A percentile compares a stretch with the other conserved stretches of the same genome.
Evolutionary conservation across 2,329 filamentous ascomycete species (phyloP).

Genomic region (Pseudogymnoascus sp.): DNA sequence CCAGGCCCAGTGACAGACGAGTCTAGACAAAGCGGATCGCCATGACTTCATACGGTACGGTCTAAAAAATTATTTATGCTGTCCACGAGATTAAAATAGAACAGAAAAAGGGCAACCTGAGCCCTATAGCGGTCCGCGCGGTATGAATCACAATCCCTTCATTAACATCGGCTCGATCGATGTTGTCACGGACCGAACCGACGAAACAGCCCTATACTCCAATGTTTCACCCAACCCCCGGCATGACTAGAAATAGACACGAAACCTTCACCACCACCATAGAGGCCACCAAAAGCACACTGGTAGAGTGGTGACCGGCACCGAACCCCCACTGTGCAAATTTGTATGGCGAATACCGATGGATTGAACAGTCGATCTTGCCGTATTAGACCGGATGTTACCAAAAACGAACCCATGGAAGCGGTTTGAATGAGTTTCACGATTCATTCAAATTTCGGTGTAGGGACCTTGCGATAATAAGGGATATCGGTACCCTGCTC

Average conservation of each 20-base stretch:
- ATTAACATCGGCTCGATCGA: neutral
- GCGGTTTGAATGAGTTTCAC: neutral
- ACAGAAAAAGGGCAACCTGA: neutral
- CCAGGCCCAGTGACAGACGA: slow-evolving; percentile 1
- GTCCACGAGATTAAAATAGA: slow-evolving; percentile 8
- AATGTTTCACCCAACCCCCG: neutral
- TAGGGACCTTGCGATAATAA: neutral
- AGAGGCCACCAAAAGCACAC: neutral
- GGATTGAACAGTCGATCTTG: neutral
- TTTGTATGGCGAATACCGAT: neutral
- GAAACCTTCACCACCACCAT: neutral
- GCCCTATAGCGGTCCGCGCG: neutral
- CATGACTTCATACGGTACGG: neutral
- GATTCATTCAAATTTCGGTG: neutral
- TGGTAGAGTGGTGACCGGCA: neutral
- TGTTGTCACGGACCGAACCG: slow-evolving; percentile 7
- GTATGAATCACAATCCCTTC: slow-evolving; percentile 6
- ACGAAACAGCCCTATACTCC: neutral
- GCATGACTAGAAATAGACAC: neutral
- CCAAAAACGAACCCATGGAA: neutral
- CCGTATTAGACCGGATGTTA: neutral
- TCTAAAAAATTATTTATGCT: neutral
- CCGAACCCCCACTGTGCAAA: neutral
- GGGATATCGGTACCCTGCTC: slow-evolving; percentile 4
- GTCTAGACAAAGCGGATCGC: neutral